A percentile compares a stretch with the other conserved stretches of the same genome.
Conservation (phyloP, 495 filamentous ascomycete genomes). For the Lasiosphaeria miniovina region DNA sequence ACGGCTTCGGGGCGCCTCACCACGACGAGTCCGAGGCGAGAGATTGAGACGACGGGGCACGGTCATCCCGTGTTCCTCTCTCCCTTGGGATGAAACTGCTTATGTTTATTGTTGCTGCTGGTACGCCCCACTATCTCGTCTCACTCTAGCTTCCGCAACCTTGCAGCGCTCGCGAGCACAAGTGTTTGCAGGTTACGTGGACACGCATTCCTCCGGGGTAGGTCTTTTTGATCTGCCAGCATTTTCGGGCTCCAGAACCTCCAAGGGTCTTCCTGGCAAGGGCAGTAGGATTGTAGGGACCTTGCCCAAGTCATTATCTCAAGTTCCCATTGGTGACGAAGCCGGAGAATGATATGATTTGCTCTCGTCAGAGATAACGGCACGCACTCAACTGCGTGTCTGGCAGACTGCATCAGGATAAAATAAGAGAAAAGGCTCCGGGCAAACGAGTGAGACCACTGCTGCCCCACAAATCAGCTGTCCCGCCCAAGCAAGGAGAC, state of each 20-base stretch:
- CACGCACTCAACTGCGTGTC: neutral
- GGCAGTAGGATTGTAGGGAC: constrained; percentile 12
- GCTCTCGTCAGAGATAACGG: neutral
- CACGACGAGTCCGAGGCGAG: neutral
- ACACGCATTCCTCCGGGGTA: constrained; percentile 8
- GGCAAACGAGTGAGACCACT: neutral
- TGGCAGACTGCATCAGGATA: constrained; percentile 1
- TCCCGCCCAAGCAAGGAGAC: neutral
- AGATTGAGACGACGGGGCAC: neutral
- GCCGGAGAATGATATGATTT: neutral
- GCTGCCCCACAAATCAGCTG: neutral
- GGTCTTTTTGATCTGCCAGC: neutral
- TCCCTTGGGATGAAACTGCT: constrained; percentile 8
- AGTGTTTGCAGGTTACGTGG: neutral
- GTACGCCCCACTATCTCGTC: neutral
- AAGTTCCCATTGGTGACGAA: constrained; percentile 1
- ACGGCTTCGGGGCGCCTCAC: constrained; percentile 9
- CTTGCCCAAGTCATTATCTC: neutral
- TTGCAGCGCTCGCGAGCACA: neutral
- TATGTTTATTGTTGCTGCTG: neutral
- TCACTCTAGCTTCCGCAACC: neutral
- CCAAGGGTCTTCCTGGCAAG: constrained; percentile 5
- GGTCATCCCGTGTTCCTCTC: neutral
- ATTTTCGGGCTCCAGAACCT: neutral
- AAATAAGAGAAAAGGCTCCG: neutral